phyloP scores from a whole-genome alignment of 306 rosid genomes.

The Vicia villosa region DNA sequence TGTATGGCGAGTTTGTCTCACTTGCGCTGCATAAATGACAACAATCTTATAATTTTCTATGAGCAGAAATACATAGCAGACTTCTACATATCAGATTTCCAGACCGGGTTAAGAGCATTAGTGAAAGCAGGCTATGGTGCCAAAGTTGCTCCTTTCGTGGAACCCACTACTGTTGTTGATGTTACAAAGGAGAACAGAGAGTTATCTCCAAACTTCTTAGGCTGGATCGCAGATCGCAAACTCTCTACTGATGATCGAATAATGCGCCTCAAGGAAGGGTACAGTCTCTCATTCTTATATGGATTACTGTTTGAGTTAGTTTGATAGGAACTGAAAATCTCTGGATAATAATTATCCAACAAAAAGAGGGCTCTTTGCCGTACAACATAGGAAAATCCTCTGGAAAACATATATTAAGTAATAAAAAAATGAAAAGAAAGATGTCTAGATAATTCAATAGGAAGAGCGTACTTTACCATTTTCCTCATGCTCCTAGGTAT shows the following conservation, averaged over 20 bases:
- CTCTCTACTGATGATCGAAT: conserved; percentile 77
- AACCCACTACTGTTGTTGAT: conserved; percentile 75
- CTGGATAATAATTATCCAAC: no score
- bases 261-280: conserved; percentile 99
- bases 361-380: no score
- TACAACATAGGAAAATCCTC: no score
- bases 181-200: conserved; percentile 79
- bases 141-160: conserved; percentile 89
- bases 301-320: neutral
- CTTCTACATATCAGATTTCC: conserved; percentile 92
- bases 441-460: no score
- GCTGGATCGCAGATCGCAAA: conserved; percentile 90
- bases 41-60: conserved; percentile 33
- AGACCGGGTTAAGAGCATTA: conserved; percentile 91
- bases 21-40: neutral
- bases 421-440: no score
- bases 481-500: neutral
- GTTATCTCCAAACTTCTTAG: conserved; percentile 76
- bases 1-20: neutral
- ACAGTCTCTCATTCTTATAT: conserved; percentile 15
- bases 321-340: neutral
- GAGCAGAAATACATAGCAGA: conserved; percentile 87
- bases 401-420: no score
- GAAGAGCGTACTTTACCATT: neutral
- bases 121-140: conserved; percentile 96